Conservation (phyloP, 2,329 filamentous ascomycete species). For the Madurella fahalii region DNA sequence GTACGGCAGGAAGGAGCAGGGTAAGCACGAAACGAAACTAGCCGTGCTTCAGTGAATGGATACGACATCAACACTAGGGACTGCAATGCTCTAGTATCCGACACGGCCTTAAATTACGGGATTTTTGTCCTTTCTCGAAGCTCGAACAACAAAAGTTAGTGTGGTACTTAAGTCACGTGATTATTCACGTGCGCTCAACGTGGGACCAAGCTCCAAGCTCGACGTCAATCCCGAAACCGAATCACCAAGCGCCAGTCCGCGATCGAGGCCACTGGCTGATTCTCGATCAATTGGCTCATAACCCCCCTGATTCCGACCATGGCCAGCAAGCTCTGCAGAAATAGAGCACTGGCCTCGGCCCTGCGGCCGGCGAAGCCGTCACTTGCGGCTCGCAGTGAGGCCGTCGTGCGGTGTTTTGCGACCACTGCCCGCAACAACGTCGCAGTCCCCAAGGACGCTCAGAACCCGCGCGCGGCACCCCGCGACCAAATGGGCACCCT, state of each 20-base stretch:
- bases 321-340: conserved; percentile 58
- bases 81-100: too few species aligned
- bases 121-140: too few species aligned
- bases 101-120: too few species aligned
- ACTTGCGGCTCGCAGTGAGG: conserved; percentile 37
- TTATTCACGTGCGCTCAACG: not conserved
- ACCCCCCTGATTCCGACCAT: conserved; percentile 40
- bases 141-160: too few species aligned
- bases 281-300: conserved; percentile 43
- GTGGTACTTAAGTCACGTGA: conserved; percentile 6
- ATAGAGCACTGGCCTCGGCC: conserved; percentile 53
- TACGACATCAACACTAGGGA: too few species aligned
- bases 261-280: conserved; percentile 25
- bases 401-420: conserved; percentile 47
- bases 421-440: conserved; percentile 47
- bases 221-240: conserved; percentile 14
- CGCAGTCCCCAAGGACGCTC: conserved; percentile 55
- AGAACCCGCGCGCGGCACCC: conserved; percentile 64
- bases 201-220: conserved; percentile 16
- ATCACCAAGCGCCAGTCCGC: conserved; percentile 6
- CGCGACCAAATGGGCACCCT: conserved; percentile 59
- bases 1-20: not conserved
- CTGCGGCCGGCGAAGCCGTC: conserved; percentile 49
- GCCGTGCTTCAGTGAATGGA: too few species aligned
- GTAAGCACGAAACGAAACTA: too few species aligned